Conservation (phyloP, 371 early-diverging fungal genomes). For the Mortierella sp. region DNA sequence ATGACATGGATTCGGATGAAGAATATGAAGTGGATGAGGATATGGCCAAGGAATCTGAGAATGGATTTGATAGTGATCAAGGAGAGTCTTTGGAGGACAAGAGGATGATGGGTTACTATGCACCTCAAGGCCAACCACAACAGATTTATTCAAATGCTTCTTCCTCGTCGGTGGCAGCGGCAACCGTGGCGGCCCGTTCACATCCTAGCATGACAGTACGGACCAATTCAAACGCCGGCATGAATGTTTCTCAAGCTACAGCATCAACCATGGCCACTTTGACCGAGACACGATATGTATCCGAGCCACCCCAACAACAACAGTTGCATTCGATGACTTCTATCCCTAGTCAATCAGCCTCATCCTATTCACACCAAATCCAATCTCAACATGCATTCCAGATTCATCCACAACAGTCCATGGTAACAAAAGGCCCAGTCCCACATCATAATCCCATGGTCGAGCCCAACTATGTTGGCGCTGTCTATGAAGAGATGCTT, state of each 20-base stretch:
- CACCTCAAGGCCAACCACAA: background rate
- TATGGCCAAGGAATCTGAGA: background rate
- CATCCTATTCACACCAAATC: background rate
- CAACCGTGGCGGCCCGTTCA: too few relatives aligned
- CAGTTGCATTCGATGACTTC: constrained; percentile 7
- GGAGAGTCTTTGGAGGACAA: background rate
- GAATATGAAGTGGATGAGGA: constrained; percentile 10
- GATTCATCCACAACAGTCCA: too few relatives aligned
- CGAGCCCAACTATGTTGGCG: constrained; percentile 10
- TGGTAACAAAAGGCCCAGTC: too few relatives aligned
- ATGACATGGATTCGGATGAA: constrained; percentile 24
- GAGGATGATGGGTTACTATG: constrained; percentile 12
- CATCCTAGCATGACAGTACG: background rate
- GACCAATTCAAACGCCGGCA: background rate
- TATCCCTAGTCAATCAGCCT: background rate
- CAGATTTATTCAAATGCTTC: background rate
- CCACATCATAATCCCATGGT: constrained; percentile 8
- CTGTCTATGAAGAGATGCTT: constrained; percentile 12
- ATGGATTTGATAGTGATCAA: constrained; percentile 4
- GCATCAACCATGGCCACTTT: background rate
- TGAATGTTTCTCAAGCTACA: background rate
- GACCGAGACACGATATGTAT: background rate
- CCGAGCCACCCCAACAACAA: constrained; percentile 2
- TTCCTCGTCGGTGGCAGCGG: too few relatives aligned
- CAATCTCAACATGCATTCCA: background rate